Evolutionary conservation across 2,329 filamentous ascomycete genomes (phyloP), one percentile per base, ranked within the genome.

Genomic region (Fonsecaea pedrosoi): DNA sequence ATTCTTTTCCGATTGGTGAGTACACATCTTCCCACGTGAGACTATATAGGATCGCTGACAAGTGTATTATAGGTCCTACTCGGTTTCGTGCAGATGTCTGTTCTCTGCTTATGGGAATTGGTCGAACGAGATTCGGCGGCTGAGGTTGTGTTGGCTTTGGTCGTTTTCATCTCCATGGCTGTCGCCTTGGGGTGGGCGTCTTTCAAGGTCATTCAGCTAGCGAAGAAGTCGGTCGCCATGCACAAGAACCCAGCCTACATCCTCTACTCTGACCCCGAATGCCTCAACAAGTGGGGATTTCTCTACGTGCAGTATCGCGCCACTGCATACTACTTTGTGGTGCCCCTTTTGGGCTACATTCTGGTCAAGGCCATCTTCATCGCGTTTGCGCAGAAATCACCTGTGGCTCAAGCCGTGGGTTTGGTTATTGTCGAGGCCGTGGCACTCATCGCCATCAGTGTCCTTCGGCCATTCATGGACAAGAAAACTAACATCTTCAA

Each of bases 401-500:
- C 89, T 37, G 86, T 87, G 4, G 88, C 89, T 21, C 93, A 97
- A 79, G 92, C 92, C 9, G 84, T 97, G 65, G 91, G 89, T 15
- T 85, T 97, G 65, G 83, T 98, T 48, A 83, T 97, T 67, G 88
- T 97, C 64, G 94, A 98, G 79, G 90, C 90, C 1, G 87, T 80
- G 60, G 89, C 91, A 73, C 84, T 98, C 64, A 90, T 97, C 73
- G 88, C 82, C 25, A 89, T 92, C 64, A 90, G 89, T 67, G 89
- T 96, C 62, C 82, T 97, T 72, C 89, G 92, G 67, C 94, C 94
- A 18, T 98, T 92, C 90, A 98, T 98, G 94, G 94, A 97, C 84
- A 97, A 97, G 87, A 94, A 94, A 82, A 97, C 92, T 69, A 98
- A 97, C 79, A 89, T 90, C 56, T 96, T 97, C 85, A 97, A 97